These are phyloP conservation scores for Ogataea methanolica DNA, from an alignment of 805 yeast genomes.

Conservation along the genomic window DNA sequence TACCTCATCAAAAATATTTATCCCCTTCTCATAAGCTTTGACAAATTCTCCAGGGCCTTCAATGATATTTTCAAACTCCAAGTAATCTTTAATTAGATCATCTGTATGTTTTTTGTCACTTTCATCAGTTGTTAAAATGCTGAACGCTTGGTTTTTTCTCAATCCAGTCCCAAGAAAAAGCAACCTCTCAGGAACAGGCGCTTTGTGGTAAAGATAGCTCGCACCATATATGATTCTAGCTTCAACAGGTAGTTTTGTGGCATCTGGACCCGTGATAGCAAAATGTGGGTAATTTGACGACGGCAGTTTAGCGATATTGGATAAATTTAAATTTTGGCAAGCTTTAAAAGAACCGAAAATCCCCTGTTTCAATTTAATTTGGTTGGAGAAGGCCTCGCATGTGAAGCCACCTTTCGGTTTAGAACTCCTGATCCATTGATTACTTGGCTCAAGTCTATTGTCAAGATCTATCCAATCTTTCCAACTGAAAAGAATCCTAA, in stretches of 20 bases:
- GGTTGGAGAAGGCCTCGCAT: constrained; percentile 17
- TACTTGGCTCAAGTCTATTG: constrained; percentile 18
- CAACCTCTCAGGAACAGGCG: constrained; percentile 31
- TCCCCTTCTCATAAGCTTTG: background rate
- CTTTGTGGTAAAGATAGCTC: constrained; percentile 27
- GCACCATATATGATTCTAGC: constrained; percentile 33
- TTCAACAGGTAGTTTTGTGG: constrained; percentile 23
- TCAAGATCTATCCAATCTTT: constrained; percentile 27
- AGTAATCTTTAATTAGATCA: constrained; percentile 11
- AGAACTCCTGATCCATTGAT: constrained; percentile 10
- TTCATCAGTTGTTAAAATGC: constrained; percentile 7
- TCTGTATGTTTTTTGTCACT: background rate
- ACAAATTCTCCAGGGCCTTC: background rate
- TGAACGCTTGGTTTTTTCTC: constrained; percentile 14
- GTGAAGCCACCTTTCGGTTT: constrained; percentile 8
- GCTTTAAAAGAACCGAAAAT: background rate
- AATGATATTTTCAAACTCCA: background rate
- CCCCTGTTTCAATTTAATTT: constrained; percentile 10
- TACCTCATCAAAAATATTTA: constrained; percentile 12
- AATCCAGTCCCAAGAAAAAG: constrained; percentile 23
- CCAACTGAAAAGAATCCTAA: constrained; percentile 27
- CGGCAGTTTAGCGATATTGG: constrained; percentile 10
- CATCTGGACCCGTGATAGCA: constrained; percentile 21
- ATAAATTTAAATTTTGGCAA: constrained; percentile 9
- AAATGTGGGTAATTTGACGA: constrained; percentile 20